phyloP scores from a whole-genome alignment of 2,329 filamentous ascomycete genomes.

The Phaeosphaeriaceae sp. region DNA sequence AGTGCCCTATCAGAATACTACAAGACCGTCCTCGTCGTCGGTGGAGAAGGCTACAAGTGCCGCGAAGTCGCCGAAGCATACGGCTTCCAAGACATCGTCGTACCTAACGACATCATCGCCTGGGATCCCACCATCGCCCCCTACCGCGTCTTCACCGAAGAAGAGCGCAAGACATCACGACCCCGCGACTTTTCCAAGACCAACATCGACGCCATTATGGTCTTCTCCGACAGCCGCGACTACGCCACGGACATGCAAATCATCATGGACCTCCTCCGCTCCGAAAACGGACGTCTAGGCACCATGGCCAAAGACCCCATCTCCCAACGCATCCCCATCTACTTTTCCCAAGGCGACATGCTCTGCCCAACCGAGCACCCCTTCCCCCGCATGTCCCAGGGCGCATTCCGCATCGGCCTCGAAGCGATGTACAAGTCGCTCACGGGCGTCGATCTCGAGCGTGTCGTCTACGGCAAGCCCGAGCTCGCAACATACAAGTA shows the following conservation, averaged over 20 bases:
- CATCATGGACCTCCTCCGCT: conserved; percentile 74
- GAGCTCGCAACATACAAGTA: conserved; percentile 79
- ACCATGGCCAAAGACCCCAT: conserved; percentile 71
- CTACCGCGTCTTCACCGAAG: conserved; percentile 70
- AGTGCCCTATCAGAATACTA: conserved; percentile 78
- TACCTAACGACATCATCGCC: conserved; percentile 75
- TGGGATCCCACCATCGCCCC: conserved; percentile 73
- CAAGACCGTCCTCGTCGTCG: conserved; percentile 75
- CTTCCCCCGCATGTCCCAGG: conserved; percentile 72
- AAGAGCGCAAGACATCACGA: conserved; percentile 70
- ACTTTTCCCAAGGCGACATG: conserved; percentile 71
- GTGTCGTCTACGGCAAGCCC: conserved; percentile 78
- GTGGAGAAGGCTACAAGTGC: conserved; percentile 77
- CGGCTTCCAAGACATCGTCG: conserved; percentile 75
- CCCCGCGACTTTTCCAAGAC: conserved; percentile 74
- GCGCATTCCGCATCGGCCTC: conserved; percentile 75
- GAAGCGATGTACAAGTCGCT: conserved; percentile 76
- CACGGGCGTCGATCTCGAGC: conserved; percentile 73
- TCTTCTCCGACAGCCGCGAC: conserved; percentile 76
- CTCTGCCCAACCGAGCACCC: conserved; percentile 67
- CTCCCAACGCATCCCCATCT: conserved; percentile 72
- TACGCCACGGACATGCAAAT: conserved; percentile 79
- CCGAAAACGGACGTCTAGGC: conserved; percentile 69
- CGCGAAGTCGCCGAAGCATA: conserved; percentile 75
- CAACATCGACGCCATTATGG: conserved; percentile 76